A percentile compares a stretch with the other conserved stretches of the same genome.
phyloP scores from a whole-genome alignment of 2,329 filamentous ascomycete genomes.

The Lasiodiplodia theobromae region DNA sequence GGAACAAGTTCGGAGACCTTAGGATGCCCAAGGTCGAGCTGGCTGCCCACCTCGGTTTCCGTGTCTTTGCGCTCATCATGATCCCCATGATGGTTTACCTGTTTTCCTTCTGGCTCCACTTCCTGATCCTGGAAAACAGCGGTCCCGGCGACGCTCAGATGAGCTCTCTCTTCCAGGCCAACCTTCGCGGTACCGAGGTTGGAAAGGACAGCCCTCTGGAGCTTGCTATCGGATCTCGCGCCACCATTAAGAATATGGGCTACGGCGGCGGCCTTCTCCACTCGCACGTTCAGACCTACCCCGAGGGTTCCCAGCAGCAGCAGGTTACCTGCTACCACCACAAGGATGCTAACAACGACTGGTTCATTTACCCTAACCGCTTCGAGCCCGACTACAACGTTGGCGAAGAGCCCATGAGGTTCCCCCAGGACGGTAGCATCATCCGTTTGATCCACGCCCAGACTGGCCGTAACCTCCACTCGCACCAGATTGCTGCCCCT shows the following conservation, averaged over 20 bases:
- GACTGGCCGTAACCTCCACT: conserved; percentile 96
- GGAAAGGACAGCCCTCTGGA: conserved; percentile 94
- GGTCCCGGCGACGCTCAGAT: conserved; percentile 99
- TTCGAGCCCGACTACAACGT: conserved; percentile 74
- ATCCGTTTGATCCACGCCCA: conserved; percentile 92
- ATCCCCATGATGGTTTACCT: conserved; percentile 92
- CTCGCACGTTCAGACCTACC: conserved; percentile 95
- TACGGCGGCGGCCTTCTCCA: conserved; percentile 96
- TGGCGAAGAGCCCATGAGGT: conserved; percentile 73
- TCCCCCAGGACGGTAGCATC: conserved; percentile 76
- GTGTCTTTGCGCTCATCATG: conserved; percentile 85
- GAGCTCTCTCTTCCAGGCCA: conserved; percentile 99
- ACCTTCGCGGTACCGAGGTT: conserved; percentile 90
- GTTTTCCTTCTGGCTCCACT: conserved; percentile 94
- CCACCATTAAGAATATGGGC: conserved; percentile 98
- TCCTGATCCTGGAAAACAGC: conserved; percentile 89
- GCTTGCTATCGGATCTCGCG: conserved; percentile 84
- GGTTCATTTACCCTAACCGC: conserved; percentile 98
- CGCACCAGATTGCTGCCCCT: conserved; percentile 87
- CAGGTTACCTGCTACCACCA: conserved; percentile 99
- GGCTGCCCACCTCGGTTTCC: conserved; percentile 77
- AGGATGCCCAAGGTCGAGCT: conserved; percentile 83
- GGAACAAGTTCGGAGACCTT: conserved; percentile 95
- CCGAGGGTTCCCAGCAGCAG: conserved; percentile 91
- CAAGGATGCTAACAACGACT: conserved; percentile 99